Base-by-base conservation (phyloP, 768 basidiomycete genomes). In the Pleurotus tuoliensis region DNA sequence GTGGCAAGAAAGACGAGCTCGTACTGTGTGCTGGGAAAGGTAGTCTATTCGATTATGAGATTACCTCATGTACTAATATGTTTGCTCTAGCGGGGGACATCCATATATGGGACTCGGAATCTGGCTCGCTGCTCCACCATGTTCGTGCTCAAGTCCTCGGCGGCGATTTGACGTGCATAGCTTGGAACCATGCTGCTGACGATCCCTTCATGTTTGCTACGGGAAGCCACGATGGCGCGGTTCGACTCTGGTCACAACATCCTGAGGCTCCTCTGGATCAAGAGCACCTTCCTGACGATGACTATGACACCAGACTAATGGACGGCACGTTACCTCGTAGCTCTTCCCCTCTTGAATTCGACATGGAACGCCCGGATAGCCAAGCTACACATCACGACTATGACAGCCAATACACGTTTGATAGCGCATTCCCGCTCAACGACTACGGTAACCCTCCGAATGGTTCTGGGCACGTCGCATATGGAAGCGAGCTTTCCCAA, bases 81-180 rank as follows among this genome's bases (percentile, higher is more conserved):
- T 56, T 41, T 16, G 44, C 45, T 20, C 37, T 58, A 91, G 90
- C 81, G 58, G 91, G 91, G 3, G 88, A 91, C 63, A 85, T 93
- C 12, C 86, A 90, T 64, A 88, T 92, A 11, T 93, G 91, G 91
- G 91, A 93, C 63, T 82, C 84, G 58, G 89, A 92, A 70, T 87
- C 87, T 9, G 91, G 82, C 4, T 77, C 82, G 6, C 72, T 90
- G 1, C 74, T 93, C 2, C 89, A 90, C 59, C 80, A 84, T 59
- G 78, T 93, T 61, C 82, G 80, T 12, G 79, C 83, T 25, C 86
- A 84, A 64, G 74, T 73, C 12, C 77, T 81, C 27, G 79, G 82
- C 3, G 87, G 86, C 22, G 89, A 91, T 64, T 65, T 92, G 57
- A 92, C 91, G 7, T 88, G 87, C 59, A 81, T 92, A 40, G 87